Conservation (phyloP, 352 stramenopile genomes). For the Blastocystis sp. region DNA sequence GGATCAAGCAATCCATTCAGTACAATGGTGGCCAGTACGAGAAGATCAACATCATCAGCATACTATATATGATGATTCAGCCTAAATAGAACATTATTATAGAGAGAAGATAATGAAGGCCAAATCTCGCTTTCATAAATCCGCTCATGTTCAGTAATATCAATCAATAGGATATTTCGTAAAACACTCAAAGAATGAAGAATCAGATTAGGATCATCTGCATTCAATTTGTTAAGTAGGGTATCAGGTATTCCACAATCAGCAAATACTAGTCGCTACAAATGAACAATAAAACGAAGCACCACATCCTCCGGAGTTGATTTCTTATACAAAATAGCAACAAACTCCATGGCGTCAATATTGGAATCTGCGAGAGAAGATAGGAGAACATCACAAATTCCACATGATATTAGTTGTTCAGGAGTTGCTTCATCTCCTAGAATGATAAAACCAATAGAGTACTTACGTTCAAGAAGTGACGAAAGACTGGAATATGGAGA, state of each 20-base stretch:
- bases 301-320: background rate
- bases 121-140: conserved; percentile 39
- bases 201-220: background rate
- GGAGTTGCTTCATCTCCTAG: conserved; percentile 16
- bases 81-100: background rate
- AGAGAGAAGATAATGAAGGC: background rate
- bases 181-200: background rate
- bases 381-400: background rate
- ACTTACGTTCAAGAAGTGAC: background rate
- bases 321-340: background rate
- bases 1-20: background rate
- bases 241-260: conserved; percentile 22
- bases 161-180: background rate
- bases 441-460: background rate
- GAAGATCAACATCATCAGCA: background rate
- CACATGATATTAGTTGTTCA: background rate
- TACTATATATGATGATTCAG: background rate
- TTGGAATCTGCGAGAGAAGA: background rate
- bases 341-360: background rate
- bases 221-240: background rate
- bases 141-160: background rate
- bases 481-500: no score
- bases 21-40: background rate
- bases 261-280: conserved; percentile 2
- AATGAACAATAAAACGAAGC: background rate